A percentile compares a stretch with the other conserved stretches of the same genome.
Conservation (phyloP, 495 filamentous ascomycete species). For the Copromyces sp. region DNA sequence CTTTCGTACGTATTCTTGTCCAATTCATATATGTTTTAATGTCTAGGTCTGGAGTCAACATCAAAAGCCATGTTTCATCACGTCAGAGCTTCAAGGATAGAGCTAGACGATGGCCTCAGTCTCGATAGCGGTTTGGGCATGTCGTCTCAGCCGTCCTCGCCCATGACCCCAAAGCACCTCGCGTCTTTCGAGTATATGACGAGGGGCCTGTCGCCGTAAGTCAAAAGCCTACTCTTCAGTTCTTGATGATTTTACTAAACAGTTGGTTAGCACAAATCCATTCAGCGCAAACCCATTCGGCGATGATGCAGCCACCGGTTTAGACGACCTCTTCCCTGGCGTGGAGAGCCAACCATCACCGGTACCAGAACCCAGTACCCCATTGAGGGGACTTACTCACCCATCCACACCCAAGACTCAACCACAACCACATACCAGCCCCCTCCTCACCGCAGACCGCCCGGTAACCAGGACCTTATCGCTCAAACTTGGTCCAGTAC, state of each 20-base stretch:
- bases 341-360: neutral
- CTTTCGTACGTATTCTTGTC: neutral
- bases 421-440: neutral
- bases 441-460: conserved; percentile 1
- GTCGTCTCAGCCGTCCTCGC: neutral
- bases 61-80: neutral
- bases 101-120: neutral
- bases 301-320: neutral
- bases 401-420: neutral
- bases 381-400: neutral
- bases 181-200: neutral
- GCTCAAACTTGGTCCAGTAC: neutral
- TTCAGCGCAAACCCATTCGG: neutral
- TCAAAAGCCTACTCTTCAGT: neutral
- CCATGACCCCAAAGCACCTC: neutral
- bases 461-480: conserved; percentile 3
- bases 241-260: neutral
- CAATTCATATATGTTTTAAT: neutral
- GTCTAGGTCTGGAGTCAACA: neutral
- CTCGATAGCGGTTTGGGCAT: neutral
- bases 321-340: neutral
- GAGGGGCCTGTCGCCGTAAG: neutral
- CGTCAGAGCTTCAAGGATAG: neutral
- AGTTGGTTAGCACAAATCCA: neutral
- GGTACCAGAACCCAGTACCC: neutral